Conservation (phyloP, 2,329 filamentous ascomycete species). For the Ceratocystis papillata region DNA sequence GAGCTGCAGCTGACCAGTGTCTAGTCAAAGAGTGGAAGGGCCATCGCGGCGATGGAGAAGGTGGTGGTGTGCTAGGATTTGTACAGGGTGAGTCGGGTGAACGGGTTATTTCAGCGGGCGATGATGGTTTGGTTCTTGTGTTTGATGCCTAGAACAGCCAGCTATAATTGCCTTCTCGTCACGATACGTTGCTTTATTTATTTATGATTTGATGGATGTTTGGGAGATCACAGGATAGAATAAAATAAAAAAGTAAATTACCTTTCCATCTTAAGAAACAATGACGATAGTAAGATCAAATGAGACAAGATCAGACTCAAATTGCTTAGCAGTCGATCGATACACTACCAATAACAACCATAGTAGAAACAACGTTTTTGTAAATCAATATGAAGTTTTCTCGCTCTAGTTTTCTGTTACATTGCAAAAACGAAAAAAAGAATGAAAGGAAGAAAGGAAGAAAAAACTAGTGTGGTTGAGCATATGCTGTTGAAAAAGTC, state of each 20-base stretch:
- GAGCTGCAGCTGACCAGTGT: conserved; percentile 54
- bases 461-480: background rate
- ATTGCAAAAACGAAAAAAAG: background rate
- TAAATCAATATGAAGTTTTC: background rate
- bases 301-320: background rate
- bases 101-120: conserved; percentile 76
- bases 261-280: background rate
- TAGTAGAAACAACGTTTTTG: no score
- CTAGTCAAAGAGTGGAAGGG: conserved; percentile 82
- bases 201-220: conserved; percentile 2
- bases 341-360: no score
- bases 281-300: no score
- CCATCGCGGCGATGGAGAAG: conserved; percentile 72
- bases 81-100: conserved; percentile 68
- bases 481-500: conserved; percentile 8
- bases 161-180: conserved; percentile 10
- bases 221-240: conserved; percentile 13
- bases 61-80: conserved; percentile 82
- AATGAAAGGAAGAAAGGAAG: background rate
- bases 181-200: background rate
- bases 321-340: background rate
- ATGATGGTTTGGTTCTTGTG: conserved; percentile 63
- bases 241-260: conserved; percentile 3
- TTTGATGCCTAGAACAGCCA: conserved; percentile 44
- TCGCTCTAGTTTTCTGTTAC: background rate